Evolutionary conservation across 2,329 filamentous ascomycete species (phyloP), one percentile per base, ranked within the genome.

Genomic region (Fusarium sp.): DNA sequence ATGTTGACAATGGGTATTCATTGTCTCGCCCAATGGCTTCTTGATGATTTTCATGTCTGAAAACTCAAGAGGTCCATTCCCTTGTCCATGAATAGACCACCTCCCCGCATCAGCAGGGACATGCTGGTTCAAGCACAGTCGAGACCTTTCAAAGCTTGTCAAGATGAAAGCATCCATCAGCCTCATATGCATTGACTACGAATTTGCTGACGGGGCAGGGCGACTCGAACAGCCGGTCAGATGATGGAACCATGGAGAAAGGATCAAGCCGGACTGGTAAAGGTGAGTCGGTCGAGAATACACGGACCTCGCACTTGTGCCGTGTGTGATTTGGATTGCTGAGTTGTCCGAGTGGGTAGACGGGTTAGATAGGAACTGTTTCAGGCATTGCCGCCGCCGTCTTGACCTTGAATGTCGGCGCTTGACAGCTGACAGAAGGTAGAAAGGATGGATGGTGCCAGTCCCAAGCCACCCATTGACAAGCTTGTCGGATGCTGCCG

Each of bases 401-500:
- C 27, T 44, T 60, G 27, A 46, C 40, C 29, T 35, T 51, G 29
- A 31, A 22, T 24, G 42, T 29, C 22, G 29, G 49, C 31, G 17
- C 55, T 33, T 49, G 46, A 70, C 35, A 56, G 58, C 56, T 61
- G 36, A 60, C 31, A 29, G 24, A 35, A 16, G 12, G n/a, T 11
- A 44, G 22, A 53, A 17, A 24, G 46, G 58, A 51, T 51, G 46
- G 22, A 62, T 51, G 59, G 42, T 16, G 60, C 44, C 60, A 62
- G 33, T 62, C 60, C 42, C 35, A 62, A 29, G 35, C 16, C 24
- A 40, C 46, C 40, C 27, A 61, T 68, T 44, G 42, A 17, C 57
- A 58, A 27, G 57, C 22, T 27, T 7, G 55, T 60, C 60, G 65
- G 69, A 66, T 59, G 29, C 66, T 44, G 53, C 69, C 67, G 64